Base-by-base conservation (phyloP, 2,329 filamentous ascomycete species). In the Aureobasidium namibiae region DNA sequence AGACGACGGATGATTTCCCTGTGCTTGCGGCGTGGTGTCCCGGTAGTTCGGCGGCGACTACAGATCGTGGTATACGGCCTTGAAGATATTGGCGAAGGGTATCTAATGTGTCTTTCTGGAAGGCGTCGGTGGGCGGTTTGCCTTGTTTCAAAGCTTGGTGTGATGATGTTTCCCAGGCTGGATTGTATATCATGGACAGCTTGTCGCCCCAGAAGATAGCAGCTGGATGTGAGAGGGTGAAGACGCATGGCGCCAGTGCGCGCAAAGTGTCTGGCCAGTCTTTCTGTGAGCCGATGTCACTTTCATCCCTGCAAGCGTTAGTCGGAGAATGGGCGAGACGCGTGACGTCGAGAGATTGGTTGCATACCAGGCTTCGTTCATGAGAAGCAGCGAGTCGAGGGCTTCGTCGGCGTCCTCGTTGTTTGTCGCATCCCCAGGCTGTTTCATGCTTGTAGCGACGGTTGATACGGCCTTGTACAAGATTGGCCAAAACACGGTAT, bases 181-280 rank as follows among this genome's bases (percentile, higher is more conserved):
- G 56, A 60, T 78, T 78, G 63, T 75, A 71, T 7, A 76, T 65
- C 13, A 74, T 67, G 10, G 67, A 61, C 23, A 75, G 65, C 11
- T 73, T 67, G 10, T 69, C 62, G 16, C 71, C 72, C 74, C 75
- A 77, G 63, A 76, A 76, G 23, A 78, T 67, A 42, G 73, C 74
- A 3, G 73, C 65, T 11, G 73, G 72, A 61, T 77, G 74, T 11
- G 71, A 67, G 50, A 78, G 69, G 13, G 74, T 70, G 18, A 73
- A 66, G 18, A 76, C 62, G 29, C 73, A 75, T 7, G 58, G 26
- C 36, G 60, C 59, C 36, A 66, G 63, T 9, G 63, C 58, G 46
- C 66, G 65, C 10, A 72, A 59, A 1, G 69, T 44, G 3, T 61
- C n/a, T 0, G 73, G 68, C 75, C 75, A 76, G 23, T 63, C 60